Conservation (phyloP, 306 rosid genomes). For the Alnus rubra region DNA sequence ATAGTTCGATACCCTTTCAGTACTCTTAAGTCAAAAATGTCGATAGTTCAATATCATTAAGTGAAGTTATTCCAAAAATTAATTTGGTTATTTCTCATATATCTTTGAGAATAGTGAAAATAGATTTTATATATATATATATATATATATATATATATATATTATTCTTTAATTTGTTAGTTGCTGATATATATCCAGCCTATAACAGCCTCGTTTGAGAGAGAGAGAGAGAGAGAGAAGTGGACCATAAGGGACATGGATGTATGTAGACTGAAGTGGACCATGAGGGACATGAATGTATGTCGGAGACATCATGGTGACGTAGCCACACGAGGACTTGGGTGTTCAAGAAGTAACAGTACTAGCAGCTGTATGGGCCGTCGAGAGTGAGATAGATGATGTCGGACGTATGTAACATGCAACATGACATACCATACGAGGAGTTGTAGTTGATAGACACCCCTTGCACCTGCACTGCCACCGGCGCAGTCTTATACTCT, state of each 20-base stretch:
- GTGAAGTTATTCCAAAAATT: no score
- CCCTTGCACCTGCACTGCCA: background rate
- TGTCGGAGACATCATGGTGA: constrained; percentile 25
- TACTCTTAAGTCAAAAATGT: no score
- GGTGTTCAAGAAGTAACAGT: background rate
- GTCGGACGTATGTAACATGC: constrained; percentile 12
- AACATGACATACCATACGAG: constrained; percentile 12
- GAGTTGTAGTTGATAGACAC: background rate
- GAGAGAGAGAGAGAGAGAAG: background rate
- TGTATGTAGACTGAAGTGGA: constrained; percentile 4
- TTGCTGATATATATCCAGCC: no score
- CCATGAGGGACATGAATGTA: constrained; percentile 15
- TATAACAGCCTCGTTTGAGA: no score
- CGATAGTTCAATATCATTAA: no score
- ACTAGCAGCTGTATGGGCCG: background rate
- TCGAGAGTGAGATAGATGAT: background rate
- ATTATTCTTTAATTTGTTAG: no score
- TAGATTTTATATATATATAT: no score
- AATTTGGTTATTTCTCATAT: no score
- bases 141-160: no score
- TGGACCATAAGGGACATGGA: constrained; percentile 24
- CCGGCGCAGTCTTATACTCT: background rate
- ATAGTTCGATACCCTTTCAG: no score
- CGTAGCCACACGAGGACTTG: constrained; percentile 28
- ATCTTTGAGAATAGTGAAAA: no score